These are phyloP conservation scores for Cardiospermum halicacabum DNA, from an alignment of 345 rosid species.

Conservation along the genomic window DNA sequence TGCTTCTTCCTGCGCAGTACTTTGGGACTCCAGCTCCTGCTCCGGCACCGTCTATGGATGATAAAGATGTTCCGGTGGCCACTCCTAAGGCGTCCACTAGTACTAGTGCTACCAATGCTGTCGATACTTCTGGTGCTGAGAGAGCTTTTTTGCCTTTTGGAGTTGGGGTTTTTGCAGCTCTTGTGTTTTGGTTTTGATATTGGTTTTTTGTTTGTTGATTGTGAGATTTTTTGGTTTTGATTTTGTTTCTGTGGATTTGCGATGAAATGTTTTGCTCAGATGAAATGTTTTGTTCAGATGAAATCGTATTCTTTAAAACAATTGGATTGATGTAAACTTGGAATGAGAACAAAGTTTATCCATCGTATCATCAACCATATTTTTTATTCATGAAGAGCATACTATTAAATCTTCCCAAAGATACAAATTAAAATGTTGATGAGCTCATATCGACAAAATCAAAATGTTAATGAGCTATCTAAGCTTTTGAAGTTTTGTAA, in stretches of 20 bases:
- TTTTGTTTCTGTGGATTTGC: background rate
- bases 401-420: no score
- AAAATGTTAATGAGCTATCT: no score
- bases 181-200: constrained; percentile 35
- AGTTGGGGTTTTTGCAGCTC: constrained; percentile 26
- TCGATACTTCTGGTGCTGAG: constrained; percentile 38
- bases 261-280: constrained; percentile 16
- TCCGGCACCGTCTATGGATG: constrained; percentile 42
- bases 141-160: constrained; percentile 13
- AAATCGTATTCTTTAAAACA: constrained; percentile 20
- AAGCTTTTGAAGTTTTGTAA: no score
- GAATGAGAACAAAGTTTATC: background rate
- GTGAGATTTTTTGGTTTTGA: constrained; percentile 10
- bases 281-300: constrained; percentile 16
- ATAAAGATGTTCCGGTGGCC: constrained; percentile 47
- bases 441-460: no score
- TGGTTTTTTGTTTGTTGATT: constrained; percentile 4
- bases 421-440: no score
- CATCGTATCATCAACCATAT: no score
- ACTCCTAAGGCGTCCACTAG: constrained; percentile 43
- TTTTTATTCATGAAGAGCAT: background rate
- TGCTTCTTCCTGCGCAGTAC: constrained; percentile 59
- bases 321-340: background rate
- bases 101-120: constrained; percentile 29
- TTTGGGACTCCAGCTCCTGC: constrained; percentile 73